Evolutionary conservation across 2,329 filamentous ascomycete genomes (phyloP), one percentile per base, ranked within the genome.

Genomic region (Fusarium sp.): DNA sequence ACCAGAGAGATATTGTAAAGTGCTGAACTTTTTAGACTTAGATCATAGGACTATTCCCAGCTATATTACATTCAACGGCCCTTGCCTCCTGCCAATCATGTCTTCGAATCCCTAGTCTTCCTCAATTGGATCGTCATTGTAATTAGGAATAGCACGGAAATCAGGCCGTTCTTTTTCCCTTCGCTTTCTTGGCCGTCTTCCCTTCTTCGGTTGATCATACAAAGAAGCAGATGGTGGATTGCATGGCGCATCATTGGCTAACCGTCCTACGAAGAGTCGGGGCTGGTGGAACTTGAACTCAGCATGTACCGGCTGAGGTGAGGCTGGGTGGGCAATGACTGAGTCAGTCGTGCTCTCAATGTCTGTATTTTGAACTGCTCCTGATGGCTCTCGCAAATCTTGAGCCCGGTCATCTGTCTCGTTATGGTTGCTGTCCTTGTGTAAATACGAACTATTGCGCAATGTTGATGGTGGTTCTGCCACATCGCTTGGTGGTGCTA

Each of bases 111-210:
- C 36, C 26, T 43, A 67, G 39, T 61, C 62, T 43, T 69, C 74
- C 30, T 78, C 77, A 49, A 79, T 78, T 43, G 77, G 76, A 56
- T 79, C 77, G 19, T 65, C 74, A 15, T 75, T 62, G 50, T 76
- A 72, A 56, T 76, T 66, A 15, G 77, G 77, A 65, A 78, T 67
- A 19, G 73, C 55, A 49, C 77, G 72, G 54, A 79, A 76, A 52
- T 78, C 73, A 19, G 76, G 77, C 46, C 77, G 70, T 28, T 63
- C 66, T n/a, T 57, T 56, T n/a, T 69, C 65, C 58, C 72, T 68
- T 42, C 56, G 61, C 45, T 56, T 70, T 20, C 44, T 57, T 39
- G 61, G 47, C 58, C 62, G 65, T 40, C 62, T 64, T 50, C 54
- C 62, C 44, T 38, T 52, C 26, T 32, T 62, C 47, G 44, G 28